These are phyloP conservation scores for Pyrus communis DNA, from an alignment of 306 rosid genomes.

Conservation along the genomic window DNA sequence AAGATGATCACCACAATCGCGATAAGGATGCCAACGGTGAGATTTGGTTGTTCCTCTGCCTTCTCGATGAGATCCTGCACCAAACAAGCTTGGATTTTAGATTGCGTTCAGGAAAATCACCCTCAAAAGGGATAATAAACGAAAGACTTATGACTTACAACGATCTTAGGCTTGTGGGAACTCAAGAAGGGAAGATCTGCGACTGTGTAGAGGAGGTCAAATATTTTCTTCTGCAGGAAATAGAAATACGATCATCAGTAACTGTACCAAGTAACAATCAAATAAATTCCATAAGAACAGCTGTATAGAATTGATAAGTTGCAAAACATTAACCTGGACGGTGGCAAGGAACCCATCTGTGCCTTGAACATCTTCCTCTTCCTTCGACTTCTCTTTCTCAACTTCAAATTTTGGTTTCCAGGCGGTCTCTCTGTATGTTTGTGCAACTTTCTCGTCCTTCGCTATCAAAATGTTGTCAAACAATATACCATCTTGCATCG, in stretches of 20 bases:
- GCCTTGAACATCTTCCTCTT: conserved; percentile 50
- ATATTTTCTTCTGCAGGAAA: conserved; percentile 67
- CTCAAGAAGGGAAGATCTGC: conserved; percentile 73
- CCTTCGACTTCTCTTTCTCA: conserved; percentile 81
- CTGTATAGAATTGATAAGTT: not conserved
- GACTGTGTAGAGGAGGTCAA: conserved; percentile 73
- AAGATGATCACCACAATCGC: conserved; percentile 47
- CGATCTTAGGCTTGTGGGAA: conserved; percentile 48
- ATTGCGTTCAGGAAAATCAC: not conserved
- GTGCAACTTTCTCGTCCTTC: conserved; percentile 62
- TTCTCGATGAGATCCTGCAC: conserved; percentile 71
- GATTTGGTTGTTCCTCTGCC: conserved; percentile 75
- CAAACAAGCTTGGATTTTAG: conserved; percentile 6
- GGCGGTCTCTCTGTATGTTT: conserved; percentile 52
- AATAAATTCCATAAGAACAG: not conserved
- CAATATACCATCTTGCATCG: conserved; percentile 92
- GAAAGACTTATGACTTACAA: conserved; percentile 29
- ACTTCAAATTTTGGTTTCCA: conserved; percentile 83
- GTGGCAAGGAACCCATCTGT: conserved; percentile 53
- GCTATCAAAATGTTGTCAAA: conserved; percentile 82
- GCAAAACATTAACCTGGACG: conserved; percentile 42
- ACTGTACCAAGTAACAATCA: not conserved
- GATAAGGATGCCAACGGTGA: conserved; percentile 62
- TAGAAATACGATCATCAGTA: not conserved
- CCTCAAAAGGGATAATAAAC: not conserved